Base-by-base conservation (phyloP, 225 moss, liverwort and hornwort species). In the Sphagnum tenellum region DNA sequence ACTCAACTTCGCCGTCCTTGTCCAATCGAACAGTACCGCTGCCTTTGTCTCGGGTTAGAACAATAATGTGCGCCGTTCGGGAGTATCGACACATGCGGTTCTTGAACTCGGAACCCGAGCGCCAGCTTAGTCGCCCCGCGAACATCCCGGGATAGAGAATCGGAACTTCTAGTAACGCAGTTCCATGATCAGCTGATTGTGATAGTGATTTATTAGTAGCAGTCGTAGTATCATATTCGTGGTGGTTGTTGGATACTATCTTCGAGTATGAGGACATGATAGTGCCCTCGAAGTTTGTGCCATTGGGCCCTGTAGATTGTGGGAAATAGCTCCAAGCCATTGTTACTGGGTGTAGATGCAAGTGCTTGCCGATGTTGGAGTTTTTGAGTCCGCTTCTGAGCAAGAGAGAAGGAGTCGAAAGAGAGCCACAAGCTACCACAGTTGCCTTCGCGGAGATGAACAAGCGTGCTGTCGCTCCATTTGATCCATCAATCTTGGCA, bases 21-120 rank as follows among this genome's bases (percentile, higher is more conserved):
- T 73, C 77, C 47, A 84, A 52, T 48, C 74, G 67, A 5, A 92
- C 86, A 64, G 74, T 69, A 13, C 92, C 92, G 10, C 62, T 57
- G 12, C 92, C 84, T 48, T 71, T 61, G 48, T 92, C 92, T 47
- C 91, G 76, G 12, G 69, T 74, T 48, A 95, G 82, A 5, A 82
- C 79, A 29, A 89, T 67, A 12, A 89, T 63, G 2, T 86, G 84
- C 2, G 74, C 80, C 2, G 89, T 92, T 5, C 95, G 78, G 4
- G 88, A 55, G 63, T 76, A 95, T 57, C 73, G 80, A 5, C 72
- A 59, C 95, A 95, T 92, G 55, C 79, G 64, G 2, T 73, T 77
- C 63, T 92, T 89, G 72, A 89, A 89, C 61, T 82, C 81, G 47
- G 64, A 65, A 47, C 68, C 94, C 78, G 78, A 88, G 44, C 60